Evolutionary conservation across 225 moss, liverwort and hornwort species (phyloP).

Genomic region (Pseudisothecium myosuroides): DNA sequence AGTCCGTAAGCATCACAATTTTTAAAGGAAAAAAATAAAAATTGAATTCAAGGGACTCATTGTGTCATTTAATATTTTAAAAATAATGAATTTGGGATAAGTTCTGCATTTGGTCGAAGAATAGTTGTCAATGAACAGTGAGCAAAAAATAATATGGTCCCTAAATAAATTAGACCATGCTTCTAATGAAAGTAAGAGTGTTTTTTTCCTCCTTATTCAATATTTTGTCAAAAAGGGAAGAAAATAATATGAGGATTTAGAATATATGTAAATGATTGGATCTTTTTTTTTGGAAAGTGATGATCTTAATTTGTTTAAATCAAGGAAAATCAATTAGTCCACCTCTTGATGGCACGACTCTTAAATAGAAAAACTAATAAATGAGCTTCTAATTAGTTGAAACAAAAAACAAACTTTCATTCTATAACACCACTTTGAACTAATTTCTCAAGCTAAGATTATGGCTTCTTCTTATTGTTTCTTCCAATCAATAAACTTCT

Average conservation of each 20-base stretch:
- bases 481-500: too few species aligned
- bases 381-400: not conserved
- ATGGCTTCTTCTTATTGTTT: not conserved
- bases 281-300: not conserved
- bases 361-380: not conserved
- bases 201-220: not conserved
- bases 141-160: not conserved
- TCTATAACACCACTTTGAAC: too few species aligned
- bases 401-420: not conserved
- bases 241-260: not conserved
- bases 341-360: accelerated
- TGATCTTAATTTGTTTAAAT: not conserved
- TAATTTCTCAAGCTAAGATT: too few species aligned
- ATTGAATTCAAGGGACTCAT: not conserved
- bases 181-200: not conserved
- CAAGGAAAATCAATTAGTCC: not conserved
- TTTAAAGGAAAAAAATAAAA: too few species aligned
- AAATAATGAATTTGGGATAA: not conserved
- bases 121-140: not conserved
- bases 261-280: too few species aligned
- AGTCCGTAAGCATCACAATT: too few species aligned
- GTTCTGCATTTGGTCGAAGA: not conserved
- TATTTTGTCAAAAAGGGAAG: not conserved
- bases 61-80: not conserved
- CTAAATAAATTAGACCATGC: not conserved